Conservation (phyloP, 805 yeast genomes). For the Millerago galiae region DNA sequence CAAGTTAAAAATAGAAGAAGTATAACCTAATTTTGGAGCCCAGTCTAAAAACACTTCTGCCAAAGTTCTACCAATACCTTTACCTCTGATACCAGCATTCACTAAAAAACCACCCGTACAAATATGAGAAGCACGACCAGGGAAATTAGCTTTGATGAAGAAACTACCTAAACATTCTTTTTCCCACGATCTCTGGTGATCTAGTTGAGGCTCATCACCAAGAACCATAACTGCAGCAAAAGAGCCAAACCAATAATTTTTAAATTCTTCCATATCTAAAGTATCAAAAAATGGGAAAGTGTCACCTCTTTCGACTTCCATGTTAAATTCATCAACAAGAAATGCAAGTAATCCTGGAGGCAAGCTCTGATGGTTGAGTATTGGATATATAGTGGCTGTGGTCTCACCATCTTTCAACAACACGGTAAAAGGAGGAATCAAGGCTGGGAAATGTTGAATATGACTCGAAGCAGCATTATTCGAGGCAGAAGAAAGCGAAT, state of each 20-base stretch:
- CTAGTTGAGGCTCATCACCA: constrained; percentile 62
- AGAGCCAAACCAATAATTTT: constrained; percentile 80
- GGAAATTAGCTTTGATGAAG: constrained; percentile 79
- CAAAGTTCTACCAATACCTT: constrained; percentile 83
- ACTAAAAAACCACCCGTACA: constrained; percentile 86
- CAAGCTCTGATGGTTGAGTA: constrained; percentile 55
- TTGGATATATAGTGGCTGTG: constrained; percentile 88
- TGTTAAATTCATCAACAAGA: constrained; percentile 85
- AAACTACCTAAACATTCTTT: constrained; percentile 88
- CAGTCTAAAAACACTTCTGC: constrained; percentile 82
- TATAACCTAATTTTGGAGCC: constrained; percentile 87
- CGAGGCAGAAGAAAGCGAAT: neutral
- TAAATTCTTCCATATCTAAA: constrained; percentile 68
- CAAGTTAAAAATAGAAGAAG: constrained; percentile 74
- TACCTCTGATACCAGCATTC: constrained; percentile 87
- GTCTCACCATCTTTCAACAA: constrained; percentile 84
- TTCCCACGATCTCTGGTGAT: constrained; percentile 71
- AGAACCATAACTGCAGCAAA: constrained; percentile 72
- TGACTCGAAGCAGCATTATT: constrained; percentile 1
- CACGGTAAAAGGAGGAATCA: constrained; percentile 60
- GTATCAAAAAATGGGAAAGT: constrained; percentile 83
- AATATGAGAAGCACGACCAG: constrained; percentile 91
- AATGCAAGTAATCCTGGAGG: constrained; percentile 79
- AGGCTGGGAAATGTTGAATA: constrained; percentile 20
- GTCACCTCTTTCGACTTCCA: constrained; percentile 86